phyloP scores from a whole-genome alignment of 257 asterid species.

The Solanum tacnaense region DNA sequence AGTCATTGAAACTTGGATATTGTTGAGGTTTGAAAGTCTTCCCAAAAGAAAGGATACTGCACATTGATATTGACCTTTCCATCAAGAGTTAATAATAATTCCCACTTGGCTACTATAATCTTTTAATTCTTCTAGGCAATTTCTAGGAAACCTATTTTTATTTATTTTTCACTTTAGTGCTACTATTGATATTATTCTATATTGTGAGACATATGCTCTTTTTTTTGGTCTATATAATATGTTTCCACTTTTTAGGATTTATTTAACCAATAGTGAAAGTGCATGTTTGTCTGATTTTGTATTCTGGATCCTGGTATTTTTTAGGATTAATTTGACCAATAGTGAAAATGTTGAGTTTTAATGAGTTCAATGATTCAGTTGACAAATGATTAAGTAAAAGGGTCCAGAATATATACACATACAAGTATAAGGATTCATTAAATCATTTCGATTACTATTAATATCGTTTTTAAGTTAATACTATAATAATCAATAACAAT shows the following conservation, averaged over 20 bases:
- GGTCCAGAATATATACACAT: no score
- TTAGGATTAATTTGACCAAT: no score
- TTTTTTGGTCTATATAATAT: not conserved
- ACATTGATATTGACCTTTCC: constrained; percentile 15
- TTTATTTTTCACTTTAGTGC: not conserved
- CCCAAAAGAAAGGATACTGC: constrained; percentile 2
- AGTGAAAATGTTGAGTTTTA: no score
- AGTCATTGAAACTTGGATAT: constrained; percentile 6
- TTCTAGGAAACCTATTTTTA: constrained; percentile 14
- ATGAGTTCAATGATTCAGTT: no score
- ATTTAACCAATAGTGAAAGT: not conserved
- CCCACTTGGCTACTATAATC: constrained; percentile 1
- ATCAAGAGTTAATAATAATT: not conserved
- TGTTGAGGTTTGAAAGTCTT: constrained; percentile 14
- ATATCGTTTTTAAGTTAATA: no score
- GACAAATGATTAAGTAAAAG: no score
- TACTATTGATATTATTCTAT: constrained; percentile 6
- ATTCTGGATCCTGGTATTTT: no score
- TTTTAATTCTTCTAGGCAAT: not conserved
- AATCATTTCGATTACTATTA: no score
- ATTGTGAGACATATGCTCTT: not conserved
- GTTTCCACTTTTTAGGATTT: not conserved
- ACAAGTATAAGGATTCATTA: no score
- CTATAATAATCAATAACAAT: no score
- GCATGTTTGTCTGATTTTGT: not conserved